Conservation (phyloP, 2,329 filamentous ascomycete genomes). For the Tolypocladium sp. region DNA sequence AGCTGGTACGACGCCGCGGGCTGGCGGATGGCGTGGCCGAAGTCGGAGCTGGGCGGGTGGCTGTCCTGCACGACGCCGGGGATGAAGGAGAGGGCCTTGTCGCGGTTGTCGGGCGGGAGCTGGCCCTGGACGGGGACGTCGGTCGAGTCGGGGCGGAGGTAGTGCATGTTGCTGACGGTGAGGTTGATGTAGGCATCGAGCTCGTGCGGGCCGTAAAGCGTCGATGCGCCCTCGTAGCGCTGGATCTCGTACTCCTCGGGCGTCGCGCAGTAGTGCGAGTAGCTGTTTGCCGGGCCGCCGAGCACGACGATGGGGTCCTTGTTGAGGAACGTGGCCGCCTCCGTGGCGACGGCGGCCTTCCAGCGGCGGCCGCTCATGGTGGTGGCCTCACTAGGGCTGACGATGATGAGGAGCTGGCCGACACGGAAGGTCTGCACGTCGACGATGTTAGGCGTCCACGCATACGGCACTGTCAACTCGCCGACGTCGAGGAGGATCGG, state of each 20-base stretch:
- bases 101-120: conserved; percentile 68
- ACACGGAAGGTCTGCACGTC: conserved; percentile 80
- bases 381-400: conserved; percentile 79
- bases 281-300: conserved; percentile 83
- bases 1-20: conserved; percentile 43
- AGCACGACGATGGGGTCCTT: conserved; percentile 66
- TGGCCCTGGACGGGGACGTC: conserved; percentile 42
- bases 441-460: conserved; percentile 86
- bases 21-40: conserved; percentile 57
- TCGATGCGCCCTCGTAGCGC: conserved; percentile 91
- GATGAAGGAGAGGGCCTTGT: conserved; percentile 72
- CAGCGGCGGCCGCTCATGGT: conserved; percentile 89
- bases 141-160: conserved; percentile 26
- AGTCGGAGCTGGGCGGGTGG: conserved; percentile 54
- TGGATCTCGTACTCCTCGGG: conserved; percentile 76
- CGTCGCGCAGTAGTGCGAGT: conserved; percentile 74
- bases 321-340: conserved; percentile 38
- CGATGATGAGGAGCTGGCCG: conserved; percentile 74
- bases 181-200: conserved; percentile 83
- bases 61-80: conserved; percentile 68
- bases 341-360: conserved; percentile 56
- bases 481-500: conserved; percentile 84
- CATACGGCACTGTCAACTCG: conserved; percentile 66
- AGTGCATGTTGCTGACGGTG: conserved; percentile 52
- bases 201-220: conserved; percentile 75